Conservation (phyloP, 2,329 filamentous ascomycete species). For the Zarea fungicola region DNA sequence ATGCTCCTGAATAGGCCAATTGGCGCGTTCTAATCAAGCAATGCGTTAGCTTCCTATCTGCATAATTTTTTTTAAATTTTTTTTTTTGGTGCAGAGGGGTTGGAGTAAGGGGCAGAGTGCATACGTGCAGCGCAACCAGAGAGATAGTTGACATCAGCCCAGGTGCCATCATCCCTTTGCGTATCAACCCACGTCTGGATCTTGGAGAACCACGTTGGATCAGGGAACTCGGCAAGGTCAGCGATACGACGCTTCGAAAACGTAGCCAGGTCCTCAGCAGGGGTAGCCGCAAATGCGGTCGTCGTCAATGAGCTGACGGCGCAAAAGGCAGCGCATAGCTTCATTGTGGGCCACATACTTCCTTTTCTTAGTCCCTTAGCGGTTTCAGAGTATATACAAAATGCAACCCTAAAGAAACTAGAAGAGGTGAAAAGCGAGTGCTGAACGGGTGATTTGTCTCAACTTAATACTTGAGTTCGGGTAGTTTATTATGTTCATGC, state of each 20-base stretch:
- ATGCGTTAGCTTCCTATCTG: not conserved
- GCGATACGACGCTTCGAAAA: conserved; percentile 16
- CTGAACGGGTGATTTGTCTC: not conserved
- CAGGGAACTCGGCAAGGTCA: conserved; percentile 20
- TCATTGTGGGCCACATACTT: not conserved
- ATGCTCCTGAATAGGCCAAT: conserved; percentile 21
- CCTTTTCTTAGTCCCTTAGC: too few species aligned
- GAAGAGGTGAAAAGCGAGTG: too few species aligned
- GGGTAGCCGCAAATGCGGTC: not conserved
- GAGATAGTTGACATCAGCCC: conserved; percentile 20
- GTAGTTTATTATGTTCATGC: not conserved
- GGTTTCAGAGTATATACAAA: not conserved
- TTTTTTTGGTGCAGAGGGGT: too few species aligned
- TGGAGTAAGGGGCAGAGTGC: not conserved
- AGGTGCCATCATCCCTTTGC: conserved; percentile 20
- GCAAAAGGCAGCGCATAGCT: not conserved
- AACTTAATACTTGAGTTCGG: not conserved
- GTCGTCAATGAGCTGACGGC: not conserved
- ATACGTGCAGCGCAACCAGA: conserved; percentile 19
- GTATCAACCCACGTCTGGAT: conserved; percentile 17
- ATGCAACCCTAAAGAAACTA: too few species aligned
- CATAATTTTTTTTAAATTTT: too few species aligned
- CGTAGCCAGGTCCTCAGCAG: conserved; percentile 12
- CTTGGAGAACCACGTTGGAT: conserved; percentile 17
- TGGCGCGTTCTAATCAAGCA: conserved; percentile 17